Percentiles rank a stretch among this genome's conserved stretches.
Evolutionary conservation across 2,329 filamentous ascomycete genomes (phyloP).

Genomic region (Stagonosporopsis cucurbitacearum): DNA sequence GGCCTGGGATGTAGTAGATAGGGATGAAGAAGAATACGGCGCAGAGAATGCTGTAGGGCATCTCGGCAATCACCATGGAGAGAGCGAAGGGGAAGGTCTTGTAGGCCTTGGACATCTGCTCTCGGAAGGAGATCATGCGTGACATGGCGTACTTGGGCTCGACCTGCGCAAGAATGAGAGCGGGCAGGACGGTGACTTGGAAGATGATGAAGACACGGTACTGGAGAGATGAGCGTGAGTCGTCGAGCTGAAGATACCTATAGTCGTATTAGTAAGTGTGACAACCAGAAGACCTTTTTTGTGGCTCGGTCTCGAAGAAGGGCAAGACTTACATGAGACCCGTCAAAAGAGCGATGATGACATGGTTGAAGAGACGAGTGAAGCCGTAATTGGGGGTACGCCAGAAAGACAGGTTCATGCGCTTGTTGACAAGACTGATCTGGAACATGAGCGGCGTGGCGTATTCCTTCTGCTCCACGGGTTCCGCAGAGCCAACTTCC

Average conservation of each 20-base stretch:
- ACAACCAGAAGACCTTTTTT: neutral
- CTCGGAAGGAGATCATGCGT: slow-evolving; percentile 83
- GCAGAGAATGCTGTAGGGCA: slow-evolving; percentile 83
- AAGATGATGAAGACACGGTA: slow-evolving; percentile 90
- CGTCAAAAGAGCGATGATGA: slow-evolving; percentile 77
- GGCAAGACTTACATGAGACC: slow-evolving; percentile 69
- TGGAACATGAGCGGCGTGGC: slow-evolving; percentile 82
- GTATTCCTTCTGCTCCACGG: slow-evolving; percentile 72
- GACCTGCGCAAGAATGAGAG: slow-evolving; percentile 82
- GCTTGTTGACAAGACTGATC: slow-evolving; percentile 73
- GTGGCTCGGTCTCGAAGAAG: neutral
- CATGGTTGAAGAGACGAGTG: slow-evolving; percentile 83
- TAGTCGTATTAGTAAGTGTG: neutral
- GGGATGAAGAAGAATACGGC: slow-evolving; percentile 82
- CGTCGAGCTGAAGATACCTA: slow-evolving; percentile 71
- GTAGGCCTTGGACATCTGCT: slow-evolving; percentile 87
- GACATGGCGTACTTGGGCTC: slow-evolving; percentile 84
- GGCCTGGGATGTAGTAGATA: slow-evolving; percentile 82
- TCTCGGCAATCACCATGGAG: slow-evolving; percentile 80
- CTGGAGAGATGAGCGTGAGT: slow-evolving; percentile 78
- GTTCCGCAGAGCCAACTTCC: slow-evolving; percentile 52
- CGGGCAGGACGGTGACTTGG: slow-evolving; percentile 83
- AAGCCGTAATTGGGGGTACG: slow-evolving; percentile 88
- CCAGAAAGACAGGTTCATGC: slow-evolving; percentile 83
- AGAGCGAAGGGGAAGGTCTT: slow-evolving; percentile 77